A percentile compares a stretch with the other conserved stretches of the same genome.
Conservation (phyloP, 2,329 filamentous ascomycete genomes). For the Paraphoma sp. region DNA sequence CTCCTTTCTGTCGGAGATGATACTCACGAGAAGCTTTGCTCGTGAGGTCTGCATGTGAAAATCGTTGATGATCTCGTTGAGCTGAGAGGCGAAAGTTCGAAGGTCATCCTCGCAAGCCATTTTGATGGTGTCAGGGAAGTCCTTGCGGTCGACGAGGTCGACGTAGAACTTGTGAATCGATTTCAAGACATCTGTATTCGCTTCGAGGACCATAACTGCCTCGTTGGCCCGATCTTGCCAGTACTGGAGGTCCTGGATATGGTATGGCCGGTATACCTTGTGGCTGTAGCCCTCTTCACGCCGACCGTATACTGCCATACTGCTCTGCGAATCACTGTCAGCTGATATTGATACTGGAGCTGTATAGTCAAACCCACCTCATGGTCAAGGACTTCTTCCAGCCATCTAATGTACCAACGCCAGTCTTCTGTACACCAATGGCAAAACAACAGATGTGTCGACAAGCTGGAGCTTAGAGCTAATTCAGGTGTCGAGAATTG, state of each 20-base stretch:
- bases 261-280: slow-evolving; percentile 17
- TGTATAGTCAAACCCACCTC: slow-evolving; percentile 24
- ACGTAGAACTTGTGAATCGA: slow-evolving; percentile 26
- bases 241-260: slow-evolving; percentile 47
- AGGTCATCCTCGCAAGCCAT: slow-evolving; percentile 14
- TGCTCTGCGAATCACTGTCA: slow-evolving; percentile 8
- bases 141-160: slow-evolving; percentile 11
- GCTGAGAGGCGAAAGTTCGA: slow-evolving; percentile 16
- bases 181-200: slow-evolving; percentile 48
- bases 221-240: slow-evolving; percentile 47
- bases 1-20: slow-evolving; percentile 46
- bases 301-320: slow-evolving; percentile 21
- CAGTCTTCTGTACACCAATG: slow-evolving; percentile 54
- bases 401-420: slow-evolving; percentile 50
- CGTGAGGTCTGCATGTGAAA: slow-evolving; percentile 46
- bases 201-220: slow-evolving; percentile 46
- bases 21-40: slow-evolving; percentile 42
- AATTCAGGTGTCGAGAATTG: slow-evolving; percentile 38
- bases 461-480: slow-evolving; percentile 47
- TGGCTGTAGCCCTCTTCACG: slow-evolving; percentile 15
- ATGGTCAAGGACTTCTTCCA: slow-evolving; percentile 45
- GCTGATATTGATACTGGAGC: background rate
- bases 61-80: slow-evolving; percentile 47
- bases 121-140: slow-evolving; percentile 23
- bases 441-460: slow-evolving; percentile 48